phyloP scores from a whole-genome alignment of 257 asterid genomes.

The Lycium barbarum region DNA sequence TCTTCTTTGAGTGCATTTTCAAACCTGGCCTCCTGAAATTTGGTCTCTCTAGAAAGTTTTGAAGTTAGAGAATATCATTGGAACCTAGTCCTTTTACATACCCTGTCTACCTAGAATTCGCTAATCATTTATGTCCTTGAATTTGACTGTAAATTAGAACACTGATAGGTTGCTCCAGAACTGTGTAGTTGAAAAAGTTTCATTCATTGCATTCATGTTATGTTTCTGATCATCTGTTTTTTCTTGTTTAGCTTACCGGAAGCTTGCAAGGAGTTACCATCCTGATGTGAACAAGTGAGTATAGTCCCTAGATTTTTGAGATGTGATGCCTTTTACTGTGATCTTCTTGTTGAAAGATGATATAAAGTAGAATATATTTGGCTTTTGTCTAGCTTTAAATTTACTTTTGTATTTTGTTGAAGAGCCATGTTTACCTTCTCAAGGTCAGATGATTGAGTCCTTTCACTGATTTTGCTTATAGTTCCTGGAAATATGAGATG shows the following conservation, averaged over 20 bases:
- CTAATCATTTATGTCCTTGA: background rate
- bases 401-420: background rate
- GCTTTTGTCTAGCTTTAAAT: constrained; percentile 9
- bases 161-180: background rate
- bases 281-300: constrained; percentile 98
- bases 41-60: background rate
- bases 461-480: constrained; percentile 19
- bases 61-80: background rate
- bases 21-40: background rate
- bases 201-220: background rate
- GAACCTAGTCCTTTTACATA: background rate
- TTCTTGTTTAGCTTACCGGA: constrained; percentile 81
- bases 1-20: background rate
- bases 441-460: background rate
- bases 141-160: background rate
- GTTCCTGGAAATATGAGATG: background rate
- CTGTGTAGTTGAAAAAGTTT: background rate
- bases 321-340: background rate
- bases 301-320: background rate
- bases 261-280: constrained; percentile 94
- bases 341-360: background rate
- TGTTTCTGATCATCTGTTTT: constrained; percentile 13
- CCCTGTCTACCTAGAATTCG: background rate
- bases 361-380: background rate
- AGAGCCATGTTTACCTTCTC: background rate